These are phyloP conservation scores for Rugosomyces carneus DNA, from an alignment of 1,284 basidiomycete genomes.

Conservation along the genomic window DNA sequence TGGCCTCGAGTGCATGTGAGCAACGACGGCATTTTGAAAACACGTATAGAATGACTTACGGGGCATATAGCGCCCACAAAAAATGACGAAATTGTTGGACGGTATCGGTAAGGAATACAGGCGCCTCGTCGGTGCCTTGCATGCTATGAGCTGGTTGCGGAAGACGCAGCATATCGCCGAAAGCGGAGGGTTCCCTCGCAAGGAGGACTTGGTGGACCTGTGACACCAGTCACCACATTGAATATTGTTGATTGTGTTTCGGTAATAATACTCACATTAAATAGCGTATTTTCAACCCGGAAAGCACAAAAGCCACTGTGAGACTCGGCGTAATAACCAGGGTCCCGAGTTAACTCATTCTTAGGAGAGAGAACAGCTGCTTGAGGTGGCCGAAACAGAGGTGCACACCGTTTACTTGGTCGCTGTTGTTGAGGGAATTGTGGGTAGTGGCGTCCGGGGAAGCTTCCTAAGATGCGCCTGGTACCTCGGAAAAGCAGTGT, in stretches of 20 bases:
- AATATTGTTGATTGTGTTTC: no score
- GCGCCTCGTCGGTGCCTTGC: constrained; percentile 23
- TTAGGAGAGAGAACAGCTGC: constrained; percentile 4
- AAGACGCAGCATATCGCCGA: constrained; percentile 34
- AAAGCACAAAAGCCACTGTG: constrained; percentile 33
- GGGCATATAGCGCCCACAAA: constrained; percentile 37
- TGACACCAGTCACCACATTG: no score
- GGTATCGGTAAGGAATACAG: constrained; percentile 32
- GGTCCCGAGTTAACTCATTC: constrained; percentile 20
- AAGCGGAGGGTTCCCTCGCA: constrained; percentile 33
- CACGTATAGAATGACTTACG: constrained; percentile 25
- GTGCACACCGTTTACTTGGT: constrained; percentile 10
- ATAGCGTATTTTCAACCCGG: constrained; percentile 35
- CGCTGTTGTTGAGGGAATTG: constrained; percentile 8
- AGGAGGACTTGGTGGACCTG: constrained; percentile 35
- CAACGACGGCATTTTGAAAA: constrained; percentile 1
- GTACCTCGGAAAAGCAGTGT: constrained; percentile 25
- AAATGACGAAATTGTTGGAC: constrained; percentile 37
- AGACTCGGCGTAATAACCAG: constrained; percentile 25
- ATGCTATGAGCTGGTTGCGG: constrained; percentile 17
- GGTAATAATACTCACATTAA: constrained; percentile 29
- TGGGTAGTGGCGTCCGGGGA: constrained; percentile 12
- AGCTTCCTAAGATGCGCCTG: constrained; percentile 24
- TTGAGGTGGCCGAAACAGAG: constrained; percentile 5
- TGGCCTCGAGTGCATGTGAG: constrained; percentile 19